Evolutionary conservation across 305 asterid species (phyloP).

Genomic region (Fraxinus xanthoxyloides): DNA sequence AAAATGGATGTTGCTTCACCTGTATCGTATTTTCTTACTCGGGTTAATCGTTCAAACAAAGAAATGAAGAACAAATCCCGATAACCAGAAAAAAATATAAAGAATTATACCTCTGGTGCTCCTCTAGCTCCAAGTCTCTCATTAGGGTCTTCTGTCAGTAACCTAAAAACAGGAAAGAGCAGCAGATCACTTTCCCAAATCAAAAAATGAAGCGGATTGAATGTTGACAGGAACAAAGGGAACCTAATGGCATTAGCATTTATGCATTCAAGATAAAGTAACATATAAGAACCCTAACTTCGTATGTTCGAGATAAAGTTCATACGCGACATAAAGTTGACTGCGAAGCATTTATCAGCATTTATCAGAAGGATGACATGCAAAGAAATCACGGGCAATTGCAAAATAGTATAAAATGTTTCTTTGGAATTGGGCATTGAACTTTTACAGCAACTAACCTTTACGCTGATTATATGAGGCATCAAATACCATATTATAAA

Average conservation of each 20-base stretch:
- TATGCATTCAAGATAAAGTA: background rate
- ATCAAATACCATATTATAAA: background rate
- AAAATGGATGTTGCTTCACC: conserved; percentile 96
- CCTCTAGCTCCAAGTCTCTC: conserved; percentile 96
- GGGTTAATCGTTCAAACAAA: conserved; percentile 2
- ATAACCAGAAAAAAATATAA: background rate
- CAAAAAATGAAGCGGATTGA: background rate
- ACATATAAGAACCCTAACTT: background rate
- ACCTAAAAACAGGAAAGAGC: conserved; percentile 41
- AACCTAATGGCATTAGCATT: background rate
- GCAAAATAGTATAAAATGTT: background rate
- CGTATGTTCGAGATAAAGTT: background rate
- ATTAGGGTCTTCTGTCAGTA: conserved; percentile 93
- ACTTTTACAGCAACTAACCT: background rate
- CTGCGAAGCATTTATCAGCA: background rate
- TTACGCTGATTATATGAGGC: background rate
- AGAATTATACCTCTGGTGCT: conserved; percentile 71
- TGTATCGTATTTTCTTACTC: conserved; percentile 26
- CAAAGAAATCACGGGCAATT: background rate
- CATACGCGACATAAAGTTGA: background rate
- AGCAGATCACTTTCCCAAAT: conserved; percentile 8
- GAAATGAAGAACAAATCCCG: background rate
- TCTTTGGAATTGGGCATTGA: background rate
- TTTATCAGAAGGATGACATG: background rate
- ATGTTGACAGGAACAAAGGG: background rate